Conservation (phyloP, 768 basidiomycete genomes). For the Lentinula guzmanii region DNA sequence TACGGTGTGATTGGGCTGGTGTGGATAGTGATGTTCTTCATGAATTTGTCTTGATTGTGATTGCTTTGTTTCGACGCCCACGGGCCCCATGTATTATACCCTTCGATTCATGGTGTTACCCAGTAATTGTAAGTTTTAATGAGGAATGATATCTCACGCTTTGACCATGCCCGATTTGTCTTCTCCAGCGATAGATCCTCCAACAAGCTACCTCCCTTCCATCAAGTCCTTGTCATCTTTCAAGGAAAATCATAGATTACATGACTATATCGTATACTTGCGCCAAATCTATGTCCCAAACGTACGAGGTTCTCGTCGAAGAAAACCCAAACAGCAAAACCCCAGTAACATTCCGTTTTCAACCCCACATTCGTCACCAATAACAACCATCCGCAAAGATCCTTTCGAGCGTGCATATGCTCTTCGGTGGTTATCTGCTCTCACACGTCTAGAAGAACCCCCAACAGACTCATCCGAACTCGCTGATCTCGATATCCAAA, state of each 20-base stretch:
- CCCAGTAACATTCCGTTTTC: background rate
- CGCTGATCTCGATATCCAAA: constrained; percentile 40
- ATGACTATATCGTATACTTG: constrained; percentile 44
- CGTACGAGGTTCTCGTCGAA: constrained; percentile 52
- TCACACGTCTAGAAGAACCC: constrained; percentile 30
- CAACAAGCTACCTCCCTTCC: constrained; percentile 50
- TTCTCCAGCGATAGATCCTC: constrained; percentile 21
- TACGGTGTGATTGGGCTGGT: background rate
- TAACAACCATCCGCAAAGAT: constrained; percentile 38
- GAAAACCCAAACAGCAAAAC: background rate
- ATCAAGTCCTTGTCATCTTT: constrained; percentile 36
- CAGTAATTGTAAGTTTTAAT: background rate
- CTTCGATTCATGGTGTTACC: too few species aligned
- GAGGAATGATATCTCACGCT: background rate
- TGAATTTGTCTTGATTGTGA: background rate
- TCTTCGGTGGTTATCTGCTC: constrained; percentile 67
- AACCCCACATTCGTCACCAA: background rate
- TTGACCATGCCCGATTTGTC: background rate
- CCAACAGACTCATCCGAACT: constrained; percentile 13
- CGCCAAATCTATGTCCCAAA: constrained; percentile 52
- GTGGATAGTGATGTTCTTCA: background rate
- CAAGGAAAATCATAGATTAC: constrained; percentile 22
- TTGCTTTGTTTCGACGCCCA: background rate
- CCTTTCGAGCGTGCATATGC: constrained; percentile 65
- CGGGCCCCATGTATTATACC: too few species aligned